A percentile compares a stretch with the other conserved stretches of the same genome.
These are phyloP conservation scores for Claviceps sp. DNA, from an alignment of 2,329 filamentous ascomycete genomes.

Conservation along the genomic window DNA sequence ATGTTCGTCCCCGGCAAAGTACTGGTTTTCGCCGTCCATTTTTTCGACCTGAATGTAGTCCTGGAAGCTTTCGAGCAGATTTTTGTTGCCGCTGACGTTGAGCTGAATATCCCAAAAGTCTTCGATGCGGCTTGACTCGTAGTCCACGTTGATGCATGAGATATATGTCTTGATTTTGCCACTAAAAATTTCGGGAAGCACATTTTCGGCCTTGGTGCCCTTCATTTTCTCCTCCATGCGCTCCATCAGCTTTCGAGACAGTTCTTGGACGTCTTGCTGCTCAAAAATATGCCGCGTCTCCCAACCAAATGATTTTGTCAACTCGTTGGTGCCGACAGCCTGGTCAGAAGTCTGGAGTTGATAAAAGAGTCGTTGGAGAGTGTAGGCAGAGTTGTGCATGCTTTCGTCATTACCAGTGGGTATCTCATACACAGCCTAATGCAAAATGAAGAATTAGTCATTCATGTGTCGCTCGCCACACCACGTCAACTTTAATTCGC, in stretches of 20 bases:
- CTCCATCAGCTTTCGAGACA: slow-evolving; percentile 95
- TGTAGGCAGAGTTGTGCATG: slow-evolving; percentile 80
- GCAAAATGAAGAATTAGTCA: slow-evolving; percentile 5
- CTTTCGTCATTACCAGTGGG: slow-evolving; percentile 77
- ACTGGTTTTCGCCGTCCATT: slow-evolving; percentile 96
- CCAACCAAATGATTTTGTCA: slow-evolving; percentile 96
- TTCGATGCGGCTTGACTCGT: slow-evolving; percentile 88
- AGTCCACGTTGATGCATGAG: slow-evolving; percentile 95
- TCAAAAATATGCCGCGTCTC: slow-evolving; percentile 96
- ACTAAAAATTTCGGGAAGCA: slow-evolving; percentile 80
- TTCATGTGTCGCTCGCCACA: background rate
- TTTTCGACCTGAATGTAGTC: slow-evolving; percentile 96
- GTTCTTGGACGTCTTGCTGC: slow-evolving; percentile 95
- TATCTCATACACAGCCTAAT: slow-evolving; percentile 90
- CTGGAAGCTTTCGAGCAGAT: slow-evolving; percentile 83
- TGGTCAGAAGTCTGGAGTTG: slow-evolving; percentile 75
- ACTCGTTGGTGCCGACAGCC: slow-evolving; percentile 80
- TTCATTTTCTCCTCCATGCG: slow-evolving; percentile 97
- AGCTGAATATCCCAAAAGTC: slow-evolving; percentile 99
- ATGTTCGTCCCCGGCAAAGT: slow-evolving; percentile 79
- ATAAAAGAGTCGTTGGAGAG: slow-evolving; percentile 87
- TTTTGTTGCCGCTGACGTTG: slow-evolving; percentile 90
- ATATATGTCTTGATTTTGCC: slow-evolving; percentile 99
- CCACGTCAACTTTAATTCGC: background rate
- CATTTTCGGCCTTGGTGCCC: slow-evolving; percentile 80